Evolutionary conservation across 805 yeast species (phyloP).

Genomic region (Candida dendrica): DNA sequence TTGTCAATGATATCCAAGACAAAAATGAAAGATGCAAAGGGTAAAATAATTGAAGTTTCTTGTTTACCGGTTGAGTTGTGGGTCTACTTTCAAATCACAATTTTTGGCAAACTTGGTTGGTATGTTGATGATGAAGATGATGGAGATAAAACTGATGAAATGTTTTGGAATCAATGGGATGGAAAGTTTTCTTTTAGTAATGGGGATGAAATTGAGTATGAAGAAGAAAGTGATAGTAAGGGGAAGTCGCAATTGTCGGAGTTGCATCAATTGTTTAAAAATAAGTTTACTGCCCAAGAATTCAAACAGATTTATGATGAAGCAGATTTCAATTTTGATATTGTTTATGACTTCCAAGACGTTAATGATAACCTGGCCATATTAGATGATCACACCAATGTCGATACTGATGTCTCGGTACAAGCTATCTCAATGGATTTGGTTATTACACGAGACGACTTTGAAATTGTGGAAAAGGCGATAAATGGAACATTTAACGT

Average conservation of each 20-base stretch:
- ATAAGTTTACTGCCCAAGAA: slow-evolving; percentile 2
- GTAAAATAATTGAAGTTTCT: neutral
- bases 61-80: slow-evolving; percentile 11
- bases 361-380: too few relatives aligned
- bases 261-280: slow-evolving; percentile 3
- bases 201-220: neutral
- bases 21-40: neutral
- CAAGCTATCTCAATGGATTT: too few relatives aligned
- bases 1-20: neutral
- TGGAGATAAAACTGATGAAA: neutral
- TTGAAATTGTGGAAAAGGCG: too few relatives aligned
- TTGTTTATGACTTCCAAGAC: neutral
- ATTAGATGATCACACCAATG: too few relatives aligned
- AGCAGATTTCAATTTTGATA: neutral
- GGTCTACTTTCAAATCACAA: slow-evolving; percentile 10
- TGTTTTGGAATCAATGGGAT: slow-evolving; percentile 1
- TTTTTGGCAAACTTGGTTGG: slow-evolving; percentile 9
- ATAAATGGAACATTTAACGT: too few relatives aligned
- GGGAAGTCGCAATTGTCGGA: slow-evolving; percentile 1
- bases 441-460: too few relatives aligned
- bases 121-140: neutral
- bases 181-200: neutral
- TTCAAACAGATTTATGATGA: slow-evolving; percentile 1
- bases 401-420: too few relatives aligned
- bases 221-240: neutral